Evolutionary conservation across 345 rosid genomes (phyloP).

Genomic region (Pugionium cornutum): DNA sequence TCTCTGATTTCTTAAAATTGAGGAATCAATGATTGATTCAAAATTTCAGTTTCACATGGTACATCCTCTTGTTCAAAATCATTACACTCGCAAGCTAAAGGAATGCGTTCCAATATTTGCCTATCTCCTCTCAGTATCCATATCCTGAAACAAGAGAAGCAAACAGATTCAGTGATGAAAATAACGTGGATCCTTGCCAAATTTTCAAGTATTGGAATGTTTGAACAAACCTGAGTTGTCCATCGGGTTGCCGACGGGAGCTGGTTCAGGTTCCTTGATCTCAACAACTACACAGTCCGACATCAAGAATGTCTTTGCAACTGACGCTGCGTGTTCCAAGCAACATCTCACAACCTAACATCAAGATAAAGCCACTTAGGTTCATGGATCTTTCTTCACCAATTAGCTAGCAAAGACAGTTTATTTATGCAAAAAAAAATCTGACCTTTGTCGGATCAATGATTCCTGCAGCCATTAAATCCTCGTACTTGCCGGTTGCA

Average conservation of each 20-base stretch:
- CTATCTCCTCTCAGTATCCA: constrained; percentile 42
- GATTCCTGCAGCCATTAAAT: constrained; percentile 95
- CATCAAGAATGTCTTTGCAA: constrained; percentile 99
- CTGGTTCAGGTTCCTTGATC: constrained; percentile 90
- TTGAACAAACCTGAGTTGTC: constrained; percentile 78
- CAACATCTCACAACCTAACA: constrained; percentile 96
- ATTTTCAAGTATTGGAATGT: constrained; percentile 10
- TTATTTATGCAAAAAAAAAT: not conserved
- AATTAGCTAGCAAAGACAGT: not conserved
- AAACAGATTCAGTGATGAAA: constrained; percentile 18
- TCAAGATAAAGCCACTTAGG: constrained; percentile 7
- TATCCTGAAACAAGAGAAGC: constrained; percentile 39
- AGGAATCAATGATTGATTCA: constrained; percentile 26
- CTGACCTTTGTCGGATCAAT: constrained; percentile 92
- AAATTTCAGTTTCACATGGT: constrained; percentile 33
- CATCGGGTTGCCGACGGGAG: constrained; percentile 82
- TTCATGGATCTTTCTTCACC: constrained; percentile 6
- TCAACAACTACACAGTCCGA: constrained; percentile 97
- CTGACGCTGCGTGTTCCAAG: constrained; percentile 96
- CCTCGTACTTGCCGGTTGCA: constrained; percentile 92
- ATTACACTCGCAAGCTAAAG: constrained; percentile 32
- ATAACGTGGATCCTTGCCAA: not conserved
- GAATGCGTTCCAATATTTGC: not conserved
- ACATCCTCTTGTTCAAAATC: constrained; percentile 40
- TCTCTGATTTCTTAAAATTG: not conserved